These are phyloP conservation scores for Agrostemma githago DNA, from an alignment of 148 eudicot species.

Conservation along the genomic window DNA sequence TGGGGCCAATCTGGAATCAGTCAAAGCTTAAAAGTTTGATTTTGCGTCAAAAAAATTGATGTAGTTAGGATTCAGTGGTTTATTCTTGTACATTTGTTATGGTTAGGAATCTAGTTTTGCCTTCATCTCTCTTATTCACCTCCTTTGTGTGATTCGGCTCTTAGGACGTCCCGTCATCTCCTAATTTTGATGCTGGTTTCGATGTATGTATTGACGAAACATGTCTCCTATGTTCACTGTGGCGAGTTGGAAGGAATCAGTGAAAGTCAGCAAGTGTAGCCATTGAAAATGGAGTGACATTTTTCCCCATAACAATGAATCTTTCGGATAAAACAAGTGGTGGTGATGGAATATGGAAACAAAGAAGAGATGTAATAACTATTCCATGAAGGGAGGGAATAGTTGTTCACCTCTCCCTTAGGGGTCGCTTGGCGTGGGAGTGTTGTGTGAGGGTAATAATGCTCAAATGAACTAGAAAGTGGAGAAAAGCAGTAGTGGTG, in stretches of 20 bases:
- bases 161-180: background rate
- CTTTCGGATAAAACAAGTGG: background rate
- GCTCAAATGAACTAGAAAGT: no score
- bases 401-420: background rate
- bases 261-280: background rate
- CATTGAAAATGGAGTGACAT: background rate
- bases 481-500: no score
- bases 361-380: background rate
- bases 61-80: background rate
- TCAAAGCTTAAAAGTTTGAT: background rate
- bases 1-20: background rate
- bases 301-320: background rate
- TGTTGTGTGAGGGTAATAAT: no score
- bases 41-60: background rate
- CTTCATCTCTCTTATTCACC: background rate
- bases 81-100: background rate
- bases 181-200: background rate
- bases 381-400: background rate
- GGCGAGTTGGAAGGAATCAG: background rate
- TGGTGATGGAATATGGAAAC: background rate
- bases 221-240: background rate
- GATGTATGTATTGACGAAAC: background rate
- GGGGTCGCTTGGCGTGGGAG: no score
- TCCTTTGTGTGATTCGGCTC: background rate
- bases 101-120: background rate